These are phyloP conservation scores for Rhodotorula sp. DNA, from an alignment of 1,284 basidiomycete species.

Conservation along the genomic window DNA sequence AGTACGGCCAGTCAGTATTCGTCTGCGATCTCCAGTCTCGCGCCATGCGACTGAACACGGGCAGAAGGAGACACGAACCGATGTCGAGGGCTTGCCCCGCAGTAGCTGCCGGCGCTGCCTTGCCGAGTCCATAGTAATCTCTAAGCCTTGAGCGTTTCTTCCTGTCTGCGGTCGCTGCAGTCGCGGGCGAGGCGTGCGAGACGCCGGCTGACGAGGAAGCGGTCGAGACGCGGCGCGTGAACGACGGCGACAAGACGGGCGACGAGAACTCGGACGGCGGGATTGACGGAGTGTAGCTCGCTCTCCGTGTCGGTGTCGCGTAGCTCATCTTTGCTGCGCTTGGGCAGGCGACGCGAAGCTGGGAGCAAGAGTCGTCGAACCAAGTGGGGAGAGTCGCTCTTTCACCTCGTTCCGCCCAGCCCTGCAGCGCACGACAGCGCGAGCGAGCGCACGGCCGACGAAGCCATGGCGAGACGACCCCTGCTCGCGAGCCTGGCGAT, in stretches of 20 bases:
- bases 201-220: conserved; percentile 6
- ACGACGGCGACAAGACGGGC: conserved; percentile 5
- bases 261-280: conserved; percentile 4
- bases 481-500: not conserved
- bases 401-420: too few species aligned
- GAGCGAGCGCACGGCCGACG: too few species aligned
- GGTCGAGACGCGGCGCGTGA: conserved; percentile 17
- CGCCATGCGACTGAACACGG: not conserved
- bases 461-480: not conserved
- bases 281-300: conserved; percentile 6
- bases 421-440: too few species aligned
- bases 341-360: not conserved
- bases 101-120: conserved; percentile 41
- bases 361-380: too few species aligned
- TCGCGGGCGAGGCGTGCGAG: not conserved
- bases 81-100: conserved; percentile 73
- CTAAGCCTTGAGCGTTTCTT: conserved; percentile 62
- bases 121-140: conserved; percentile 74
- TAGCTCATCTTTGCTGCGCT: not conserved
- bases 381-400: not conserved
- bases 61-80: conserved; percentile 53
- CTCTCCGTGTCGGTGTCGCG: conserved; percentile 8
- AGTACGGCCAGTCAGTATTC: not conserved
- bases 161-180: not conserved
- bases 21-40: too few species aligned